phyloP scores from a whole-genome alignment of 352 stramenopile species.

The Globisporangium recalcitrans region DNA sequence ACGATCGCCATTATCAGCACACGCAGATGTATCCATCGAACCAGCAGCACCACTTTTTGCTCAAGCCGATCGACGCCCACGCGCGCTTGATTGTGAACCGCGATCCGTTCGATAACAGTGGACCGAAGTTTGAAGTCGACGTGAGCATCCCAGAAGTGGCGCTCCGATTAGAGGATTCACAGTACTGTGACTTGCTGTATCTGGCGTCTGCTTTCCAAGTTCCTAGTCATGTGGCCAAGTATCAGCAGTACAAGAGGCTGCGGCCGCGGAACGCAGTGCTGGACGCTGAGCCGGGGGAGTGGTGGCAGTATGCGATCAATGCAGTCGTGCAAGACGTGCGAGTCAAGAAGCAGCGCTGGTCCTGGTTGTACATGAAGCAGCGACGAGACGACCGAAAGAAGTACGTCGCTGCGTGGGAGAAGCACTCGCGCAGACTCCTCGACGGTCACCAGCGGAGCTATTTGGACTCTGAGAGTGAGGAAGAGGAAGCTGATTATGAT shows the following conservation, averaged over 20 bases:
- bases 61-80: conserved; percentile 79
- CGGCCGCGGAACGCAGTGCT: conserved; percentile 50
- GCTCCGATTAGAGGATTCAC: conserved; percentile 77
- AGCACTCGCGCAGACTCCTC: conserved; percentile 22
- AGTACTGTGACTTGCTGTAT: conserved; percentile 86
- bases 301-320: conserved; percentile 80
- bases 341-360: conserved; percentile 64
- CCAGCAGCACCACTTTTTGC: conserved; percentile 79
- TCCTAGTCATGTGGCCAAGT: conserved; percentile 71
- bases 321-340: conserved; percentile 54
- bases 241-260: conserved; percentile 66
- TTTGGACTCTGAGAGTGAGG: conserved; percentile 50
- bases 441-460: conserved; percentile 32
- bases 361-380: conserved; percentile 80
- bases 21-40: conserved; percentile 68
- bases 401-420: conserved; percentile 69
- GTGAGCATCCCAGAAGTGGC: conserved; percentile 74
- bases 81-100: conserved; percentile 79
- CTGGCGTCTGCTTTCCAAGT: conserved; percentile 65
- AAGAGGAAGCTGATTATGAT: conserved; percentile 42
- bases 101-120: conserved; percentile 65
- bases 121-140: conserved; percentile 81
- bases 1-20: conserved; percentile 57
- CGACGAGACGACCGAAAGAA: conserved; percentile 70
- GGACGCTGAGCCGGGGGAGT: conserved; percentile 45